phyloP scores from a whole-genome alignment of 768 basidiomycete species.

The Rubroboletus satanas region DNA sequence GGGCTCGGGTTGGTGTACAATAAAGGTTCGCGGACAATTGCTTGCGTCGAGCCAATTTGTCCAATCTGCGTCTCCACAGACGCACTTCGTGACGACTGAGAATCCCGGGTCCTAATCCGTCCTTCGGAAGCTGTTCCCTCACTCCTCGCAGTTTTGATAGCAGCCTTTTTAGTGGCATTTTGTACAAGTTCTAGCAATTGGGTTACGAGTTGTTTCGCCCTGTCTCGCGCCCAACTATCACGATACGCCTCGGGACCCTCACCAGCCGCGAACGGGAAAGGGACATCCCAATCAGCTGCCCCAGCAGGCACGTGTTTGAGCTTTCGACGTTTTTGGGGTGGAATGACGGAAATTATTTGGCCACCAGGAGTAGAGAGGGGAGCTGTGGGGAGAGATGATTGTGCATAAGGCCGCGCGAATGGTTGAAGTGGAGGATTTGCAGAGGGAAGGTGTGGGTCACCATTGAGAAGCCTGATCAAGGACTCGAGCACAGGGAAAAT shows the following conservation, averaged over 20 bases:
- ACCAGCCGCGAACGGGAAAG: constrained; percentile 68
- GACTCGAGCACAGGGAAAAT: constrained; percentile 63
- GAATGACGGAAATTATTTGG: not conserved
- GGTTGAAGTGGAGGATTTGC: constrained; percentile 2
- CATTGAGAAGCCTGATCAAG: constrained; percentile 52
- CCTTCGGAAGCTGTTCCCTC: not conserved
- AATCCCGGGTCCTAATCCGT: constrained; percentile 35
- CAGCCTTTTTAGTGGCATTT: constrained; percentile 57
- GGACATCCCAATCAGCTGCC: constrained; percentile 78
- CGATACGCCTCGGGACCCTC: constrained; percentile 69
- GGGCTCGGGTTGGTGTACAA: not conserved
- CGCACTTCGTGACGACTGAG: constrained; percentile 29
- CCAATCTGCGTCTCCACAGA: constrained; percentile 15
- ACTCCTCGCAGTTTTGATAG: constrained; percentile 39
- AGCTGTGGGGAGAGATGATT: not conserved
- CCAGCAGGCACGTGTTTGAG: constrained; percentile 71
- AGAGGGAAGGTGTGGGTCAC: constrained; percentile 28
- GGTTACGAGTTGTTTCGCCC: constrained; percentile 56
- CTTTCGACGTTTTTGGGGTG: constrained; percentile 55
- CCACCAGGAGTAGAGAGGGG: not conserved
- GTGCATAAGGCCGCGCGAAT: constrained; percentile 21
- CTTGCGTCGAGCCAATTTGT: not conserved
- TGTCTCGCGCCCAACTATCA: constrained; percentile 59
- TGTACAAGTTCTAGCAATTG: constrained; percentile 62
- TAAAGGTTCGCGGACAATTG: not conserved